Conservation (phyloP, 2,329 filamentous ascomycete genomes). For the Apiospora koreana region DNA sequence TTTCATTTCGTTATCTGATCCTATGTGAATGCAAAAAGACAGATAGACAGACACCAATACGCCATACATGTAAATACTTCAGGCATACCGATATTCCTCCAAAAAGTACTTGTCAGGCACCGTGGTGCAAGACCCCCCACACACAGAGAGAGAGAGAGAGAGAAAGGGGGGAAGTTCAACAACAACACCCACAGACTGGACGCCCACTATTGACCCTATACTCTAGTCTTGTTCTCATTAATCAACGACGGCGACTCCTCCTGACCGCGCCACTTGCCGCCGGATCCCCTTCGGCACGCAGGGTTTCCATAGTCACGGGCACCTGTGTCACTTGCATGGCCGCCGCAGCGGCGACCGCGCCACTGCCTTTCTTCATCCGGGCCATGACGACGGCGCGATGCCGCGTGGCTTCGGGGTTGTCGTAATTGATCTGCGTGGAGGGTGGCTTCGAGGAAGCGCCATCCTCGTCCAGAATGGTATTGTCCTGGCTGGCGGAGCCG, state of each 20-base stretch:
- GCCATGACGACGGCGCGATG: constrained; percentile 28
- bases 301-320: not conserved
- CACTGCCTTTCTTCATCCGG: constrained; percentile 19
- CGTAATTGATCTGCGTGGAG: constrained; percentile 56
- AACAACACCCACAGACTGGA: too few species aligned
- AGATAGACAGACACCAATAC: not conserved
- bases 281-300: not conserved
- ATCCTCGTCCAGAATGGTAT: constrained; percentile 4
- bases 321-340: not conserved
- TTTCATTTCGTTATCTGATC: not conserved
- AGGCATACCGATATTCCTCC: not conserved
- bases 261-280: not conserved
- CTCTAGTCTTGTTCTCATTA: not conserved
- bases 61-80: not conserved
- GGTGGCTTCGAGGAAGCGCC: constrained; percentile 33
- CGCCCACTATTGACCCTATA: not conserved
- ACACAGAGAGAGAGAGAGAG: not conserved
- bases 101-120: too few species aligned
- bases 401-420: constrained; percentile 49
- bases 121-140: not conserved
- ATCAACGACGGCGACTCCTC: constrained; percentile 8
- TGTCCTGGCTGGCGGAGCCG: constrained; percentile 15
- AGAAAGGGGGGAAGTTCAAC: too few species aligned
- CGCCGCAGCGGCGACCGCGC: not conserved
- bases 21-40: not conserved